These are phyloP conservation scores for Rhizodiscina lignyota DNA, from an alignment of 495 filamentous ascomycete species.

Conservation along the genomic window DNA sequence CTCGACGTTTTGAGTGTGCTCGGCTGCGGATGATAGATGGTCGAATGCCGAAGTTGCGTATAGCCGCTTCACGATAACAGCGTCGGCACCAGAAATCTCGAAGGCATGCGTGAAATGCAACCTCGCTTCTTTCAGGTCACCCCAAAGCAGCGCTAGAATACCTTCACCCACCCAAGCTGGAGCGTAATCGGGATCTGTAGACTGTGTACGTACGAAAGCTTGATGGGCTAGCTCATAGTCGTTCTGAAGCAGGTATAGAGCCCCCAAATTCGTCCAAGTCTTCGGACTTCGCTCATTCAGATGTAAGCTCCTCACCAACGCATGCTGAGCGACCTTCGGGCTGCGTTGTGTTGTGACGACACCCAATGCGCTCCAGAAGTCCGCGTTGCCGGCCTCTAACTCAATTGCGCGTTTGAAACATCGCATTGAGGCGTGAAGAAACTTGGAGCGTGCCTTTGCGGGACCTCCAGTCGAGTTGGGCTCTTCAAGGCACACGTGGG, in stretches of 20 bases:
- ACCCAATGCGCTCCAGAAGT: constrained; percentile 96
- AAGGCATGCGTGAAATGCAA: constrained; percentile 88
- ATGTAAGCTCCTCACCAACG: constrained; percentile 80
- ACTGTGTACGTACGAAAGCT: constrained; percentile 80
- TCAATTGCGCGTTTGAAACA: constrained; percentile 97
- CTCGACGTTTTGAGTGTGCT: constrained; percentile 39
- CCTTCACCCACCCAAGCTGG: constrained; percentile 92
- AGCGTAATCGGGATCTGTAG: constrained; percentile 80
- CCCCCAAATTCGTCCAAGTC: constrained; percentile 80
- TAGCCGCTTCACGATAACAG: constrained; percentile 51
- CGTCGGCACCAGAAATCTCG: constrained; percentile 69
- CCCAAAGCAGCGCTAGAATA: constrained; percentile 58
- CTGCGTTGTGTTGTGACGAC: constrained; percentile 75
- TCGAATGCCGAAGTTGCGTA: constrained; percentile 71
- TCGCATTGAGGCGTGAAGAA: constrained; percentile 65
- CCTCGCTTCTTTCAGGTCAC: constrained; percentile 56
- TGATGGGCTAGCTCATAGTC: constrained; percentile 72
- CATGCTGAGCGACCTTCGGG: constrained; percentile 79
- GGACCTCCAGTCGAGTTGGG: too few species aligned
- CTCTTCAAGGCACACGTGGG: constrained; percentile 46
- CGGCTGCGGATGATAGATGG: constrained; percentile 36
- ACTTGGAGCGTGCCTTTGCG: constrained; percentile 33
- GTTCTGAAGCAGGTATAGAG: constrained; percentile 68
- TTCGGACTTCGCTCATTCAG: constrained; percentile 76
- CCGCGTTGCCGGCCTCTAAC: constrained; percentile 81